Percentiles rank a stretch among this genome's conserved stretches.
Evolutionary conservation across 2,329 filamentous ascomycete species (phyloP).

Genomic region (Beauveria bassiana): DNA sequence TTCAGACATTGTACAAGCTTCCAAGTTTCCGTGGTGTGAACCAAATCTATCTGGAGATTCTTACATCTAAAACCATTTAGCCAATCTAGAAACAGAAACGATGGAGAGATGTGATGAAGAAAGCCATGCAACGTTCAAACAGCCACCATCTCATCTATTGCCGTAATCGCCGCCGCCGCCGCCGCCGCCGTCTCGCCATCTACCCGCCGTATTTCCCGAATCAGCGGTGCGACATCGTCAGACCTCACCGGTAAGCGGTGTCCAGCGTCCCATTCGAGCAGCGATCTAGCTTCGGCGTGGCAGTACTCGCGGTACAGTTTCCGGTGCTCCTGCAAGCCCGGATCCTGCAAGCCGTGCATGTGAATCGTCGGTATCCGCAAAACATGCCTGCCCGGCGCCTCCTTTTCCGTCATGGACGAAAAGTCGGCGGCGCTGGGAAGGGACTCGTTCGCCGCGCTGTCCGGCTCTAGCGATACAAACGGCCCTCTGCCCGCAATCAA

Average conservation of each 20-base stretch:
- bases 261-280: slow-evolving; percentile 67
- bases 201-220: slow-evolving; percentile 15
- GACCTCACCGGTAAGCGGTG: slow-evolving; percentile 65
- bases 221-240: slow-evolving; percentile 48
- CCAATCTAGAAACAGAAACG: too few relatives aligned
- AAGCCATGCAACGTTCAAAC: too few relatives aligned
- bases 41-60: too few relatives aligned
- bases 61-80: too few relatives aligned
- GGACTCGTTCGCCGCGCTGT: neutral
- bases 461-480: slow-evolving; percentile 19
- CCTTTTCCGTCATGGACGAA: slow-evolving; percentile 17
- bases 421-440: slow-evolving; percentile 18
- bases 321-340: slow-evolving; percentile 45
- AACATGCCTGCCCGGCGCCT: slow-evolving; percentile 20
- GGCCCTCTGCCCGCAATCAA: slow-evolving; percentile 28
- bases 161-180: neutral
- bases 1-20: neutral
- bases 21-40: too few relatives aligned
- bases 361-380: slow-evolving; percentile 28
- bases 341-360: slow-evolving; percentile 47
- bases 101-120: too few relatives aligned
- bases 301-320: slow-evolving; percentile 53
- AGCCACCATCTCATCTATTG: too few relatives aligned
- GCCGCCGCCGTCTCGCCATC: neutral
- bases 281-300: slow-evolving; percentile 38